Conservation (phyloP, 2,329 filamentous ascomycete species). For the Fusarium mexicanum region DNA sequence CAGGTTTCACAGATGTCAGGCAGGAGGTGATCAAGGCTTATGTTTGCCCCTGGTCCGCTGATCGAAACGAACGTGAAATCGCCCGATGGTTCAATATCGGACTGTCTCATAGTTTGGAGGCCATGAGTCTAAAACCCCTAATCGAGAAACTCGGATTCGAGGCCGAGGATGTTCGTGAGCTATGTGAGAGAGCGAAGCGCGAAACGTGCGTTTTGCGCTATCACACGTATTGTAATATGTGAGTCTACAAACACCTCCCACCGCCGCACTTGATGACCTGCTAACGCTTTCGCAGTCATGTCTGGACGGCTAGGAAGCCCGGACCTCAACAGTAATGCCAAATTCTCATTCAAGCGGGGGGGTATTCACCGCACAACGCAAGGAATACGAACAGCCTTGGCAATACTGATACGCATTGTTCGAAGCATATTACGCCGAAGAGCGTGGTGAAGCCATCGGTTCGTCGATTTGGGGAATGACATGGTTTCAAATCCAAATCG, state of each 20-base stretch:
- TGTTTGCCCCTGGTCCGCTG: conserved; percentile 76
- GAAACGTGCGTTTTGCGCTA: conserved; percentile 76
- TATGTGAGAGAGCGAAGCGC: conserved; percentile 70
- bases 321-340: conserved; percentile 33
- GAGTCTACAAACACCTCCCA: conserved; percentile 54
- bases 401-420: background rate
- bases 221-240: conserved; percentile 81
- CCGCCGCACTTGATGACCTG: background rate
- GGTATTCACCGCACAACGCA: background rate
- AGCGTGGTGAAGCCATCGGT: background rate
- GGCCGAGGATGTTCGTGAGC: conserved; percentile 69
- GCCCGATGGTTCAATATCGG: conserved; percentile 87
- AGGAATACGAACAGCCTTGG: background rate
- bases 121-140: conserved; percentile 78
- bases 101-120: conserved; percentile 76
- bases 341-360: background rate
- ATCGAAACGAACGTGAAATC: conserved; percentile 71
- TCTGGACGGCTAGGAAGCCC: conserved; percentile 44
- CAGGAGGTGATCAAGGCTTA: conserved; percentile 76
- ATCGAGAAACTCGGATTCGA: conserved; percentile 58
- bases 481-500: background rate
- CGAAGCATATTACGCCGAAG: background rate
- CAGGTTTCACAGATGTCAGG: conserved; percentile 83
- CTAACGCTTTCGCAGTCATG: conserved; percentile 30
- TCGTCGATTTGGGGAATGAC: background rate